Conservation (phyloP, 352 stramenopile species). For the Phytophthora fragariae region DNA sequence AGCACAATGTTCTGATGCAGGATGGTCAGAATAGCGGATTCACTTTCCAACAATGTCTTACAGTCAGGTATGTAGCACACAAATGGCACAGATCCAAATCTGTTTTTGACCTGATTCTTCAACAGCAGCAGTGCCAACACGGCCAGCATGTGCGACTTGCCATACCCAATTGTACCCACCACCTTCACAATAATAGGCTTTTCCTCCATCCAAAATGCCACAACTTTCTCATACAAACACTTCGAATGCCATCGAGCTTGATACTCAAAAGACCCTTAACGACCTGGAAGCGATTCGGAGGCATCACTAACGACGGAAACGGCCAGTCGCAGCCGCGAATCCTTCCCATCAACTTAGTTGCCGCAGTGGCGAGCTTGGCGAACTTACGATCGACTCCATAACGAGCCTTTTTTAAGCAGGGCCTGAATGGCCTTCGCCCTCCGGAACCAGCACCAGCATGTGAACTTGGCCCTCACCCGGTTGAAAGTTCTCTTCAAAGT, state of each 20-base stretch:
- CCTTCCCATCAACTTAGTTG: background rate
- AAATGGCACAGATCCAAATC: background rate
- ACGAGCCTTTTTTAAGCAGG: no score
- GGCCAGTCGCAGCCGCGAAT: background rate
- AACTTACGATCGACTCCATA: no score
- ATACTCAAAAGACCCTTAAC: no score
- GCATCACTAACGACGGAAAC: no score
- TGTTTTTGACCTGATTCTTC: background rate
- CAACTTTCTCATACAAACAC: no score
- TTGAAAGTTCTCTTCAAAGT: no score
- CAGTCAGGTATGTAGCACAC: constrained; percentile 6
- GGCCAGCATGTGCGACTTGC: constrained; percentile 5
- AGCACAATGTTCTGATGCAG: background rate
- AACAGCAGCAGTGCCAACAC: constrained; percentile 1
- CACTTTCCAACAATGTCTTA: background rate
- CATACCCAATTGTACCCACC: background rate
- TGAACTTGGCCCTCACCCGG: no score
- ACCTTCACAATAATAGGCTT: background rate
- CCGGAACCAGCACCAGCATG: no score
- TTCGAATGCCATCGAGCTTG: no score
- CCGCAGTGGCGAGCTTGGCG: no score
- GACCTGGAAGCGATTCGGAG: no score
- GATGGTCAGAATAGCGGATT: background rate
- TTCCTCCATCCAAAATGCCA: background rate
- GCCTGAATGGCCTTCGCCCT: no score